Evolutionary conservation across 2,329 filamentous ascomycete species (phyloP).

Genomic region (Teratosphaeriaceae sp.): DNA sequence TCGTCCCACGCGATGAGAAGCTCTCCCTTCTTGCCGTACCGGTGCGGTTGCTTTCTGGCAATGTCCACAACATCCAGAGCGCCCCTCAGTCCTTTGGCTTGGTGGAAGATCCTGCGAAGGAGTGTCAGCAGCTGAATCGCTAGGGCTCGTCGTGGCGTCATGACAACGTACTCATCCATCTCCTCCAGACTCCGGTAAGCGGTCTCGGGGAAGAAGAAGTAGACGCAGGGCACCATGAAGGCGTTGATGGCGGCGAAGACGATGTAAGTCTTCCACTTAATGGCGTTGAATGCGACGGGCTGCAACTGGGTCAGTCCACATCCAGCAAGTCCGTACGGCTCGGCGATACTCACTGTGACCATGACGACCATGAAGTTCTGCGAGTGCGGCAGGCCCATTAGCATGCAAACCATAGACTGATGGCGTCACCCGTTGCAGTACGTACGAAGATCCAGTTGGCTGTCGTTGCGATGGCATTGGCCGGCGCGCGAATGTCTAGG

Average conservation of each 20-base stretch:
- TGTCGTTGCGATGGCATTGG: slow-evolving; percentile 37
- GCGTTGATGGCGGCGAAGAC: slow-evolving; percentile 62
- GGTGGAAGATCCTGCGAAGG: slow-evolving; percentile 13
- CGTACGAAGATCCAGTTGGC: slow-evolving; percentile 49
- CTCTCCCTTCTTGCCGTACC: slow-evolving; percentile 54
- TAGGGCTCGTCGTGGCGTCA: too few species aligned
- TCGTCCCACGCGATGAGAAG: slow-evolving; percentile 47
- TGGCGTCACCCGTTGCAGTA: too few species aligned
- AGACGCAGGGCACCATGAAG: slow-evolving; percentile 46
- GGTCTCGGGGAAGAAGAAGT: slow-evolving; percentile 57
- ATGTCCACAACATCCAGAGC: slow-evolving; percentile 47
- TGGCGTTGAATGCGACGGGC: slow-evolving; percentile 25
- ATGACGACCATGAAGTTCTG: slow-evolving; percentile 46
- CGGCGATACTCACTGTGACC: slow-evolving; percentile 54
- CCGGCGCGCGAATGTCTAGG: slow-evolving; percentile 28
- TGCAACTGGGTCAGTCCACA: slow-evolving; percentile 2
- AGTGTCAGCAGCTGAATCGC: too few species aligned
- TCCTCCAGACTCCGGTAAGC: slow-evolving; percentile 58
- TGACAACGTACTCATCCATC: slow-evolving; percentile 48
- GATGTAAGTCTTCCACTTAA: slow-evolving; percentile 55
- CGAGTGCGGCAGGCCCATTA: too few species aligned
- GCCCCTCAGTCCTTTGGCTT: slow-evolving; percentile 41
- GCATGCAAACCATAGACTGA: too few species aligned
- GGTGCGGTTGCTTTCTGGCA: slow-evolving; percentile 44
- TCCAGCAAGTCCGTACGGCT: slow-evolving; percentile 23